Evolutionary conservation across 495 filamentous ascomycete species (phyloP).

Genomic region (Pyrenula aspistea): DNA sequence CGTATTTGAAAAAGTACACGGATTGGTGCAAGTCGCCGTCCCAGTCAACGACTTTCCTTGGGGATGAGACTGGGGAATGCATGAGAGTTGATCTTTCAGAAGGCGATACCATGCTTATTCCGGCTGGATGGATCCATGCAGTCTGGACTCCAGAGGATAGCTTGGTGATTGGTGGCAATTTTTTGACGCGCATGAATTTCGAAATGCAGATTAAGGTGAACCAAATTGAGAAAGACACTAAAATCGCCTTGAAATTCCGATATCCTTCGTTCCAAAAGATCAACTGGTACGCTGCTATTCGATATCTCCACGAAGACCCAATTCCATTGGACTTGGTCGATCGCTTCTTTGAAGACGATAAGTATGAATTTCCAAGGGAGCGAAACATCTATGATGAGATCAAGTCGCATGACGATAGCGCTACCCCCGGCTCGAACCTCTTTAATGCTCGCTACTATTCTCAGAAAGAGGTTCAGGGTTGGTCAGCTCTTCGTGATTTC

Average conservation of each 20-base stretch:
- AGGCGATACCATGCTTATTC: constrained; percentile 70
- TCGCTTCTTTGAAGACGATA: constrained; percentile 40
- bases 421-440: constrained; percentile 27
- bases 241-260: constrained; percentile 55
- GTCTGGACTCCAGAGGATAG: constrained; percentile 71
- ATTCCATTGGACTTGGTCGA: constrained; percentile 46
- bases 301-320: constrained; percentile 56
- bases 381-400: constrained; percentile 48
- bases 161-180: constrained; percentile 67
- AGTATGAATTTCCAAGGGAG: constrained; percentile 37
- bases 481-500: constrained; percentile 50
- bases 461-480: constrained; percentile 55
- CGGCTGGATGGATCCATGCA: constrained; percentile 71
- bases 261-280: constrained; percentile 68
- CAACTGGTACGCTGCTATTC: constrained; percentile 58
- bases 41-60: constrained; percentile 59
- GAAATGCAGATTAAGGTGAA: constrained; percentile 60
- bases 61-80: constrained; percentile 59
- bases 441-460: constrained; percentile 56
- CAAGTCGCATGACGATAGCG: constrained; percentile 38
- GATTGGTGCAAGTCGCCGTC: constrained; percentile 64
- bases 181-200: constrained; percentile 58
- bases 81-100: constrained; percentile 60
- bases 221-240: constrained; percentile 62
- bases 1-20: constrained; percentile 66